Percentiles rank a stretch among this genome's conserved stretches.
Conservation (phyloP, 2,329 filamentous ascomycete species). For the Fusarium torulosum region DNA sequence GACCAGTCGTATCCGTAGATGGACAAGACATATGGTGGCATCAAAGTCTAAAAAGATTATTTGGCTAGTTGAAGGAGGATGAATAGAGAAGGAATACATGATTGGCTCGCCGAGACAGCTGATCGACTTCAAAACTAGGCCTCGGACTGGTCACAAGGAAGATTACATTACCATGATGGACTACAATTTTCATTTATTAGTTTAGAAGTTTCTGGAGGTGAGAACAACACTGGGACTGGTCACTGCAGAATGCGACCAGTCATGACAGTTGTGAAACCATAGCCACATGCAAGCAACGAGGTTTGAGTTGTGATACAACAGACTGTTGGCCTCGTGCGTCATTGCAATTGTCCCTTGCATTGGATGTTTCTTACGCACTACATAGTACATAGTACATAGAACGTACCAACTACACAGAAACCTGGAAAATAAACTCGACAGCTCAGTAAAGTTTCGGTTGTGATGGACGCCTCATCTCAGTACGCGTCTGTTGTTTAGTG, state of each 20-base stretch:
- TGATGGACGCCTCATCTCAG: conserved; percentile 4
- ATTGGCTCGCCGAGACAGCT: conserved; percentile 18
- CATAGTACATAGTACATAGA: too few relatives aligned
- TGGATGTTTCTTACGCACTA: not conserved
- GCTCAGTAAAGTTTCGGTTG: not conserved
- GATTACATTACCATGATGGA: not conserved
- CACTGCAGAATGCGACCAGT: conserved; percentile 11
- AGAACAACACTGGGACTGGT: not conserved
- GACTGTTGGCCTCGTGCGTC: too few relatives aligned
- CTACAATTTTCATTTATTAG: not conserved
- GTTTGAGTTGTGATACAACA: conserved; percentile 13
- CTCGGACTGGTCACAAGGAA: conserved; percentile 2
- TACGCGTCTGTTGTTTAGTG: conserved; percentile 24
- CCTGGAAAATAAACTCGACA: too few relatives aligned
- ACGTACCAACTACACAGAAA: too few relatives aligned
- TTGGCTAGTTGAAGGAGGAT: conserved; percentile 10
- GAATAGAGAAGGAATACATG: conserved; percentile 4
- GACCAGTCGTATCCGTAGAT: conserved; percentile 6
- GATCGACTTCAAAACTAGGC: conserved; percentile 6
- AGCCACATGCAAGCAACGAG: conserved; percentile 27
- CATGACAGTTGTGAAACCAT: conserved; percentile 33
- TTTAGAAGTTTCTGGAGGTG: not conserved
- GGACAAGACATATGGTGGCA: conserved; percentile 3
- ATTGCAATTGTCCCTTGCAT: conserved; percentile 24
- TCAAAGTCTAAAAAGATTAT: not conserved